These are phyloP conservation scores for Amanita exitialis DNA, from an alignment of 768 basidiomycete genomes.

Conservation along the genomic window DNA sequence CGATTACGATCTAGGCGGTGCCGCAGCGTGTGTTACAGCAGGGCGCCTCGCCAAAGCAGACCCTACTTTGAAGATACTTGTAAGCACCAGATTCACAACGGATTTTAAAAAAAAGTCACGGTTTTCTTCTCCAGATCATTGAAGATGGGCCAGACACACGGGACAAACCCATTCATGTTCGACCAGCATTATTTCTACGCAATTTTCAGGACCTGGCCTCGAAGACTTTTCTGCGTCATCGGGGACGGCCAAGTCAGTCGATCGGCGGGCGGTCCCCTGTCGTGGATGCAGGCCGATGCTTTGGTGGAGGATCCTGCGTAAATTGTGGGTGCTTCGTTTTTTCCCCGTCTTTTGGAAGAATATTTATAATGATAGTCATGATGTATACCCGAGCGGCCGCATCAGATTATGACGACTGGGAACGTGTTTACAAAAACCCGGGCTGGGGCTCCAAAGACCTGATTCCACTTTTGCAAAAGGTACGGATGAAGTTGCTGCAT, in stretches of 20 bases:
- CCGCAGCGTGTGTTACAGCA: slow-evolving; percentile 46
- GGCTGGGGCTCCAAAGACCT: slow-evolving; percentile 54
- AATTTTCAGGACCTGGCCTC: slow-evolving; percentile 26
- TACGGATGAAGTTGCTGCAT: slow-evolving; percentile 9
- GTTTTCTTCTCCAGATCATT: slow-evolving; percentile 24
- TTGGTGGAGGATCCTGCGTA: slow-evolving; percentile 56
- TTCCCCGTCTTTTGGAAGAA: neutral
- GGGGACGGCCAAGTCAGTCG: slow-evolving; percentile 30
- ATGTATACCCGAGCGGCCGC: slow-evolving; percentile 50
- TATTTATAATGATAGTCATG: slow-evolving; percentile 22
- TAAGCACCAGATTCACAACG: slow-evolving; percentile 11
- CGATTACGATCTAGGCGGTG: slow-evolving; percentile 28
- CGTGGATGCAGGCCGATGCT: slow-evolving; percentile 34
- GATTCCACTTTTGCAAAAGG: slow-evolving; percentile 52
- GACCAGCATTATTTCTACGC: slow-evolving; percentile 40
- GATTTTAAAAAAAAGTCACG: neutral
- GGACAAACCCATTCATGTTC: slow-evolving; percentile 35
- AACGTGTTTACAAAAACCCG: slow-evolving; percentile 34
- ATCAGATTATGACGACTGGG: slow-evolving; percentile 63
- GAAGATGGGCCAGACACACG: slow-evolving; percentile 47
- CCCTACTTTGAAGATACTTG: slow-evolving; percentile 45
- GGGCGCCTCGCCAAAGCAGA: slow-evolving; percentile 45
- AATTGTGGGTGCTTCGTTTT: slow-evolving; percentile 32
- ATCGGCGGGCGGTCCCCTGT: slow-evolving; percentile 31
- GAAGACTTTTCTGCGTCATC: slow-evolving; percentile 35